Evolutionary conservation across 257 asterid species (phyloP).

Genomic region (Salvia rosmarinus): DNA sequence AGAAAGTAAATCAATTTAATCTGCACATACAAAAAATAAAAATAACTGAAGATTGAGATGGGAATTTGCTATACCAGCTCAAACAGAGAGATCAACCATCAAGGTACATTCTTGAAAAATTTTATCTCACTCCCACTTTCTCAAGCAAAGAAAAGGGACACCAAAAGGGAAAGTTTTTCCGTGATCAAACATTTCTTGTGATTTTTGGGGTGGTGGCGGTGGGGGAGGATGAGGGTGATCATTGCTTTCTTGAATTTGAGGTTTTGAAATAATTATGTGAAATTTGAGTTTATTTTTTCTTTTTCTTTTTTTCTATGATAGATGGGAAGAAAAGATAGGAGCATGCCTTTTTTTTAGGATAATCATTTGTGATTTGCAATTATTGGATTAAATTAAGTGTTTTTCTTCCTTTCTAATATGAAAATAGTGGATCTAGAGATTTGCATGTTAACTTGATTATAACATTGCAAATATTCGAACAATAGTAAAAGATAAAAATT

Average conservation of each 20-base stretch:
- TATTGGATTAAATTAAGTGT: background rate
- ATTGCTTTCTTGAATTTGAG: slow-evolving; percentile 26
- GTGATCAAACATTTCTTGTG: background rate
- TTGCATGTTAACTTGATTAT: background rate
- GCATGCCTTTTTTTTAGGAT: slow-evolving; percentile 10
- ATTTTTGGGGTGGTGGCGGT: slow-evolving; percentile 14
- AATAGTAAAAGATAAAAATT: background rate
- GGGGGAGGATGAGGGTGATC: slow-evolving; percentile 20
- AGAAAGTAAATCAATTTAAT: slow-evolving; percentile 6
- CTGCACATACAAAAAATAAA: background rate
- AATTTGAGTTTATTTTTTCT: background rate
- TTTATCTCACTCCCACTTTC: slow-evolving; percentile 20
- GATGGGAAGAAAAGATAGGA: slow-evolving; percentile 22
- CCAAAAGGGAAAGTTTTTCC: slow-evolving; percentile 13
- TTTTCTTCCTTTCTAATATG: background rate
- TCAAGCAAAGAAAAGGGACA: slow-evolving; percentile 18
- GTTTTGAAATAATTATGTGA: slow-evolving; percentile 5
- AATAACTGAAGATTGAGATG: background rate
- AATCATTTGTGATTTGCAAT: slow-evolving; percentile 1
- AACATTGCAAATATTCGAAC: background rate
- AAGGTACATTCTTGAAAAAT: slow-evolving; percentile 26
- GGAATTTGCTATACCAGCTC: slow-evolving; percentile 30
- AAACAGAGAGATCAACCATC: slow-evolving; percentile 33
- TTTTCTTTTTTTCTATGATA: background rate
- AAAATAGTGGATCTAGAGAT: background rate